Conservation (phyloP, 2,329 filamentous ascomycete genomes). For the Sclerotinia subarctica region DNA sequence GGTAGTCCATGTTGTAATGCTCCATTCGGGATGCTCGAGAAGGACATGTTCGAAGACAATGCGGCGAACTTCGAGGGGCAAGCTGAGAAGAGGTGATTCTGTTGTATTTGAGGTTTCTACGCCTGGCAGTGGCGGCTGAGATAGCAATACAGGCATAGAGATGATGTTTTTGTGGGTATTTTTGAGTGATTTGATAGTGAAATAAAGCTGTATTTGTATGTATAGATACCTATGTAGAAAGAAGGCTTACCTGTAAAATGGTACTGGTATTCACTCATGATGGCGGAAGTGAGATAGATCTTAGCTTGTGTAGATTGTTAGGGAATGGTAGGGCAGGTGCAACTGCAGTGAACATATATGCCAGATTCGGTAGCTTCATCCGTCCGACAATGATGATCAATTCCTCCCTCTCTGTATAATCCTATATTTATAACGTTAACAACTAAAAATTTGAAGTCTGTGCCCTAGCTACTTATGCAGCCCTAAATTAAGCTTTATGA, state of each 20-base stretch:
- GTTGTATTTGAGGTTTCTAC: background rate
- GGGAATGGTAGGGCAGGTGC: too few relatives aligned
- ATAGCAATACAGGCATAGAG: background rate
- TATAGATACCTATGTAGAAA: too few relatives aligned
- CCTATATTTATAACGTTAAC: too few relatives aligned
- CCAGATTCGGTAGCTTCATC: too few relatives aligned
- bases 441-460: background rate
- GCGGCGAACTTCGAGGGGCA: background rate
- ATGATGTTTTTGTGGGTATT: background rate
- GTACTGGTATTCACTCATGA: too few relatives aligned
- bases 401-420: too few relatives aligned
- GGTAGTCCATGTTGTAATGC: background rate
- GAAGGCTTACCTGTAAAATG: too few relatives aligned
- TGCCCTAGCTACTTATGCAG: background rate
- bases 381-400: too few relatives aligned
- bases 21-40: background rate
- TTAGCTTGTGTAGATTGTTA: too few relatives aligned
- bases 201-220: too few relatives aligned
- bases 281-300: too few relatives aligned
- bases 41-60: background rate
- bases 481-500: conserved; percentile 1
- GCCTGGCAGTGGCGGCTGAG: background rate
- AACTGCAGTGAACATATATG: too few relatives aligned
- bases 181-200: background rate
- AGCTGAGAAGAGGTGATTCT: background rate